Percentiles rank a stretch among this genome's conserved stretches.
These are phyloP conservation scores for Wickerhamomyces pijperi DNA, from an alignment of 805 yeast species.

Conservation along the genomic window DNA sequence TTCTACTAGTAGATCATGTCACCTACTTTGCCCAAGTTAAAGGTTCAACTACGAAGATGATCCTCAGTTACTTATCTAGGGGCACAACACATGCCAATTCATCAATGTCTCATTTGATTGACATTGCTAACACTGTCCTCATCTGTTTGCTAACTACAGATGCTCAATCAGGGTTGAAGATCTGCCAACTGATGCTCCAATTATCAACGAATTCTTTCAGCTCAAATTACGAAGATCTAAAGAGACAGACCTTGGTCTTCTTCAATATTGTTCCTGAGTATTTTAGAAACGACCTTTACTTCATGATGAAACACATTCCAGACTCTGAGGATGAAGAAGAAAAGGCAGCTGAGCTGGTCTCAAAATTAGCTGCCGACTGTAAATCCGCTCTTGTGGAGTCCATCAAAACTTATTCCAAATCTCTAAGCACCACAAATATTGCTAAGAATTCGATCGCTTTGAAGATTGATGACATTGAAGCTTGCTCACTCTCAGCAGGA, in stretches of 20 bases:
- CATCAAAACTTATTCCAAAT: no score
- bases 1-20: background rate
- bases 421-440: no score
- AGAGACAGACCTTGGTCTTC: constrained; percentile 33
- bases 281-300: constrained; percentile 21
- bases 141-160: constrained; percentile 30
- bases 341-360: constrained; percentile 7
- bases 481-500: no score
- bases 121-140: constrained; percentile 34
- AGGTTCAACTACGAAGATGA: background rate
- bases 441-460: no score
- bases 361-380: no score
- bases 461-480: no score
- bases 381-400: no score
- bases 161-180: constrained; percentile 23
- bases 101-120: constrained; percentile 24
- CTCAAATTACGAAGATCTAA: constrained; percentile 31
- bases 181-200: constrained; percentile 31
- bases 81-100: constrained; percentile 17
- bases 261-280: constrained; percentile 32
- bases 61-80: constrained; percentile 13
- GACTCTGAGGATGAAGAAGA: no score
- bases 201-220: constrained; percentile 24
- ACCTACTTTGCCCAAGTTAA: background rate
- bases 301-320: no score